These are phyloP conservation scores for Gnaphalium uliginosum DNA, from an alignment of 129 eudicot genomes.

Conservation along the genomic window DNA sequence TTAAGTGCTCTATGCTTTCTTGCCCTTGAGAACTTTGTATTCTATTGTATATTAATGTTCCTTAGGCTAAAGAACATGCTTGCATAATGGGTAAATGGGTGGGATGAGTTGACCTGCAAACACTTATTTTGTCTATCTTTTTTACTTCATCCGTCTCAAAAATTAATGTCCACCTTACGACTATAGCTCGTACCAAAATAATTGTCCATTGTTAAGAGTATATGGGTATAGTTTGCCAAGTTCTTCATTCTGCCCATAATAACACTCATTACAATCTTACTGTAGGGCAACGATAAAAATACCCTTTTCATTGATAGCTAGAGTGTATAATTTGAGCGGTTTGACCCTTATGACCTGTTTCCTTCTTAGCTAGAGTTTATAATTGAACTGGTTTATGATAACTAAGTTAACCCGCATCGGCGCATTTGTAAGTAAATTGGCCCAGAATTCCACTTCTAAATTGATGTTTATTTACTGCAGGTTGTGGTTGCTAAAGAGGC, in stretches of 20 bases:
- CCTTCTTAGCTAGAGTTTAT: background rate
- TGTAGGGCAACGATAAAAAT: background rate
- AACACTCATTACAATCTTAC: background rate
- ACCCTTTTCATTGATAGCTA: background rate
- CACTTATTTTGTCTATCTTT: background rate
- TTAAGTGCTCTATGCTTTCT: too few species aligned
- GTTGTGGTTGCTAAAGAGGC: constrained; percentile 98
- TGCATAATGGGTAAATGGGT: background rate
- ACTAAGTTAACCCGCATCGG: background rate
- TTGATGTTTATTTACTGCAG: constrained; percentile 39
- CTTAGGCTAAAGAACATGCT: too few species aligned
- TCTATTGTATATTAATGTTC: too few species aligned
- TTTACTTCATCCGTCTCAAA: background rate
- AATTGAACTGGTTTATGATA: background rate
- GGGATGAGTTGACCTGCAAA: background rate
- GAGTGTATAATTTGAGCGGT: background rate
- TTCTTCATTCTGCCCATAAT: background rate
- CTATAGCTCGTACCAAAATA: background rate
- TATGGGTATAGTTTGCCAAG: background rate
- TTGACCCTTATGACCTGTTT: background rate
- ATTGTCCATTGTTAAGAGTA: background rate
- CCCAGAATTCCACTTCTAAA: background rate
- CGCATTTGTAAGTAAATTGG: background rate
- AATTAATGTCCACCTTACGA: background rate
- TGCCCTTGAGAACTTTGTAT: too few species aligned